Percentiles rank a stretch among this genome's conserved stretches.
Evolutionary conservation across 2,329 filamentous ascomycete species (phyloP).

Genomic region (Septoria petroselini): DNA sequence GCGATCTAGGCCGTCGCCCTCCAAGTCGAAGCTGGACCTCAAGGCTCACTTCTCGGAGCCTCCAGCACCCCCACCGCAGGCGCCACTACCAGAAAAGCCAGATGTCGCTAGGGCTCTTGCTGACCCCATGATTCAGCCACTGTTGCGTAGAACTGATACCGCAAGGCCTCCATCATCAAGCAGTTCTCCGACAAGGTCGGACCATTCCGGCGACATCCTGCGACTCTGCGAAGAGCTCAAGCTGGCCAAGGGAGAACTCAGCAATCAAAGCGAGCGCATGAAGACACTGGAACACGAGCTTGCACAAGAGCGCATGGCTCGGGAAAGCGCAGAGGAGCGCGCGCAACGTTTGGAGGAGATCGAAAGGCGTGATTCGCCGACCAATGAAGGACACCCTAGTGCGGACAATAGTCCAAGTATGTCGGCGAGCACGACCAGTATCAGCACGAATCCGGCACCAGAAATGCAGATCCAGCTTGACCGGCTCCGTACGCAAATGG

Average conservation of each 20-base stretch:
- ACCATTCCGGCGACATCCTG: constrained; percentile 69
- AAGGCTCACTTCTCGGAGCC: constrained; percentile 89
- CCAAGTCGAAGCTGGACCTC: constrained; percentile 66
- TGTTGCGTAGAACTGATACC: constrained; percentile 71
- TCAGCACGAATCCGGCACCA: constrained; percentile 24
- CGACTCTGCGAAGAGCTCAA: constrained; percentile 81
- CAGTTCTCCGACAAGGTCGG: constrained; percentile 58
- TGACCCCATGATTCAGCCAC: constrained; percentile 51
- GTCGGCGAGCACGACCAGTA: not conserved
- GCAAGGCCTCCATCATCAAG: constrained; percentile 62
- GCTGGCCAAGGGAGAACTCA: constrained; percentile 79
- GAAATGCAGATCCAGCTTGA: constrained; percentile 71
- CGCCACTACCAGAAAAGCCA: constrained; percentile 89
- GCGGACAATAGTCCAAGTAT: constrained; percentile 20
- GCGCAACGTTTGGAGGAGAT: constrained; percentile 68
- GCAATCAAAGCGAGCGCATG: constrained; percentile 74
- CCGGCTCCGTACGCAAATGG: constrained; percentile 73
- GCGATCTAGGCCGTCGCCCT: constrained; percentile 45
- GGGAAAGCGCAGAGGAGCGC: constrained; percentile 79
- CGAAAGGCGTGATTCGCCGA: constrained; percentile 41
- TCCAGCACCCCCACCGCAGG: constrained; percentile 87
- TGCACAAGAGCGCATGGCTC: constrained; percentile 72
- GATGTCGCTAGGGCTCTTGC: constrained; percentile 58
- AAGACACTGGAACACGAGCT: constrained; percentile 77
- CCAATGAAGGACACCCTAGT: constrained; percentile 21